Conservation (phyloP, 2,329 filamentous ascomycete genomes). For the Remersonia thermophila region DNA sequence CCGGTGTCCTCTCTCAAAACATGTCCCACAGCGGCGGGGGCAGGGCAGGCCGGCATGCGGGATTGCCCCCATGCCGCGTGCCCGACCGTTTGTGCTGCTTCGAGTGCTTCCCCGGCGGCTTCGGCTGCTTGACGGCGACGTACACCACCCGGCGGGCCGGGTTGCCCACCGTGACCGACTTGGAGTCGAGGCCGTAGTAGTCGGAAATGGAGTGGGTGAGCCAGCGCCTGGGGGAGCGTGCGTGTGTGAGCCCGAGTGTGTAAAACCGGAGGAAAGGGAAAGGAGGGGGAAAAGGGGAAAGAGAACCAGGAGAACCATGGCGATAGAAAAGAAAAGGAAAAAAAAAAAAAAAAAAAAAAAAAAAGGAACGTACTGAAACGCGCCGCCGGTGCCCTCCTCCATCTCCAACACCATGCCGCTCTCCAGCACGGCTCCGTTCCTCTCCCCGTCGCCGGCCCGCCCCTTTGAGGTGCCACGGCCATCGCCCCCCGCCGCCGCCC, state of each 20-base stretch:
- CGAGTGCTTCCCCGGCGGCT: background rate
- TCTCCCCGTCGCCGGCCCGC: constrained; percentile 32
- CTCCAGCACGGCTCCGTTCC: constrained; percentile 33
- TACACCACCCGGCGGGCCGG: constrained; percentile 71
- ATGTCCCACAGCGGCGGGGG: constrained; percentile 54
- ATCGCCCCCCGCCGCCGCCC: constrained; percentile 28
- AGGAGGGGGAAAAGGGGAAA: no score
- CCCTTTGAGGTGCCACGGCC: background rate
- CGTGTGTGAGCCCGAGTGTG: constrained; percentile 11
- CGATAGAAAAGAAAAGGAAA: background rate
- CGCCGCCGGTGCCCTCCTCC: constrained; percentile 60
- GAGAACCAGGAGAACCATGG: no score
- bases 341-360: constrained; percentile 12
- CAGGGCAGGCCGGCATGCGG: constrained; percentile 26
- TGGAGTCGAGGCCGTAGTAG: constrained; percentile 83
- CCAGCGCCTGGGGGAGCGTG: constrained; percentile 56
- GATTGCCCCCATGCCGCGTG: constrained; percentile 10
- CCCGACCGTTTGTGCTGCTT: constrained; percentile 10
- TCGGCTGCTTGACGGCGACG: constrained; percentile 52
- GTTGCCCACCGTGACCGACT: constrained; percentile 60
- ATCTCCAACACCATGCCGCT: constrained; percentile 66
- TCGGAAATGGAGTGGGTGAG: constrained; percentile 83
- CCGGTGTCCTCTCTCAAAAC: constrained; percentile 9
- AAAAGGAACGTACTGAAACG: constrained; percentile 62
- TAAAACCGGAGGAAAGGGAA: background rate